Evolutionary conservation across 202 grass and related monocot species (phyloP).

Genomic region (Setaria viridis): DNA sequence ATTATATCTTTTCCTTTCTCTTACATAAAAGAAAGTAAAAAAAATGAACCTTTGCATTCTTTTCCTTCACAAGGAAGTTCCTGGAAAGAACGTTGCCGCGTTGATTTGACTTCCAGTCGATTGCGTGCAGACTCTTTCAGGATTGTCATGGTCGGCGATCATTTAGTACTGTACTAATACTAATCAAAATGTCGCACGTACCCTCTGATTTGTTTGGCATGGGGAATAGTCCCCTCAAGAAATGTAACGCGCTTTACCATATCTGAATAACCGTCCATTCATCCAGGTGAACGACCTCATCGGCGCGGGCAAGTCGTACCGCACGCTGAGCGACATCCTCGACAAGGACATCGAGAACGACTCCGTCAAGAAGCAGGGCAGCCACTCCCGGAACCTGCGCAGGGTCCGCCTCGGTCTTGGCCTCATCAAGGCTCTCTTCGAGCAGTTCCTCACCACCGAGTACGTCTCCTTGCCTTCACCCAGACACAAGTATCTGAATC

Average conservation of each 20-base stretch:
- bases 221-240: neutral
- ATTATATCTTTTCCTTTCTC: neutral
- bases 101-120: neutral
- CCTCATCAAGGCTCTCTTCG: slow-evolving; percentile 90
- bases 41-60: neutral
- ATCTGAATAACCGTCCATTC: neutral
- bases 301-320: slow-evolving; percentile 70
- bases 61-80: slow-evolving; percentile 7
- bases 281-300: slow-evolving; percentile 89
- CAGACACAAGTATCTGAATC: neutral
- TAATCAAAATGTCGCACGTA: neutral
- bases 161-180: neutral
- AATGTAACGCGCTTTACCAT: neutral
- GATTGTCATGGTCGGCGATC: slow-evolving; percentile 19
- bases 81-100: slow-evolving; percentile 31
- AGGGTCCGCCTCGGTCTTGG: slow-evolving; percentile 92
- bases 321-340: slow-evolving; percentile 78
- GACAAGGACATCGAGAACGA: slow-evolving; percentile 84
- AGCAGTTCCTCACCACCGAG: slow-evolving; percentile 75
- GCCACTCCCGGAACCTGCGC: slow-evolving; percentile 94
- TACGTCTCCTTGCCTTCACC: slow-evolving; percentile 48
- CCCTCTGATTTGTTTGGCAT: neutral
- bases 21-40: neutral
- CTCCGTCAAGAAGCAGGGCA: slow-evolving; percentile 83
- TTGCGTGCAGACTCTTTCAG: neutral